Evolutionary conservation across 2,329 filamentous ascomycete species (phyloP), one percentile per base, ranked within the genome.

Genomic region (Beauveria australis): DNA sequence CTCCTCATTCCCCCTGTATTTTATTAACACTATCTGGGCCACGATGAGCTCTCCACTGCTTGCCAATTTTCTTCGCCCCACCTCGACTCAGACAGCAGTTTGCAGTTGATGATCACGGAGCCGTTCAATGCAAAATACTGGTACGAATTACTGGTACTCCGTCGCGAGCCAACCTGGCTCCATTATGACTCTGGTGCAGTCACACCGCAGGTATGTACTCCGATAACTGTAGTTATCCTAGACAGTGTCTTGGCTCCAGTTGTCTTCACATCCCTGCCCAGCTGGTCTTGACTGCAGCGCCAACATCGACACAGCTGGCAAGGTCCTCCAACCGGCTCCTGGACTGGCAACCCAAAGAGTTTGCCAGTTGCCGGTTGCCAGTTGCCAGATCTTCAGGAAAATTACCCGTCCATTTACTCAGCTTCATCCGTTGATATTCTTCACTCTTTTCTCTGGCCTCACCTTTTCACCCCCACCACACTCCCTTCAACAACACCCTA

Each of bases 251-350:
- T 19, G 44, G 26, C 43, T 19, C 43, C 6, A 33, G 30, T 33
- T 33, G 30, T 5, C 2, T 30, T 33, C 33, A 37, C 12, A 58
- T 16, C 56, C 56, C 47, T 59, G 56, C 47, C 24, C 56, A 59
- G 56, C 56, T 59, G 56, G 47, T 24, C 47, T 22, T 18, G n/a
- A 37, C 33, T 16, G 26, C 18, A 28, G 46, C 47, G 37, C 56
- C 56, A 59, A 59, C 57, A 53, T 53, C 28, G 18, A 37, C 7
- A 37, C 57, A 59, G 49, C 57, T 59, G 57, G 57, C 56, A 43
- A 57, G 14, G 33, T 48, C 19, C 22, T 24, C 7, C n/a, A 3
- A 22, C 33, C 28, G 7, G 37, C n/a, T 10, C 52, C 51, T 43
- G 33, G 19, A 18, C 55, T 49, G 30, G 33, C 33, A 37, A 37